Evolutionary conservation across 78 protist species (phyloP).

Genomic region (Carpediemonas membranifera): DNA sequence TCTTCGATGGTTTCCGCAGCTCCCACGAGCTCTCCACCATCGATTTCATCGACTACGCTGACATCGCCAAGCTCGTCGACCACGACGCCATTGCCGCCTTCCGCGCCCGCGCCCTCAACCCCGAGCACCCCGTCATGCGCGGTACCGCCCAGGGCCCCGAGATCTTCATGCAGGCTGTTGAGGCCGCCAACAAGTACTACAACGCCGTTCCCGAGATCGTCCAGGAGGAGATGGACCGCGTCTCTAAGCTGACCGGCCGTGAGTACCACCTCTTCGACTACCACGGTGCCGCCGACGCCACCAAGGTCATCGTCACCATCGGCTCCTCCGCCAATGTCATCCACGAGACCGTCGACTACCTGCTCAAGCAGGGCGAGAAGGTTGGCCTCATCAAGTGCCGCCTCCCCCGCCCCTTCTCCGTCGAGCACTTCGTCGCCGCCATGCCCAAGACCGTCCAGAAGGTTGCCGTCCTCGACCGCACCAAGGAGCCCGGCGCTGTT

Average conservation of each 20-base stretch:
- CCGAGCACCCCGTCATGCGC: conserved; percentile 44
- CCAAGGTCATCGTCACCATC: conserved; percentile 30
- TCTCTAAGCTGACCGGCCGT: too few relatives aligned
- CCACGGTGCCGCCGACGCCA: conserved; percentile 45
- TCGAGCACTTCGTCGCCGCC: conserved; percentile 17
- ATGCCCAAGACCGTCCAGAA: conserved; percentile 47
- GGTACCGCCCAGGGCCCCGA: conserved; percentile 50
- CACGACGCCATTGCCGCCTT: conserved; percentile 18
- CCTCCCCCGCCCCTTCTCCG: conserved; percentile 49
- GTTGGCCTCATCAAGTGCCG: conserved; percentile 47
- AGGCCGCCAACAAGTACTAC: conserved; percentile 35
- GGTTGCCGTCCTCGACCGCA: too few relatives aligned
- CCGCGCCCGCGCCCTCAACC: conserved; percentile 46
- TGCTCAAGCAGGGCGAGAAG: conserved; percentile 22
- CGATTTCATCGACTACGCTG: too few relatives aligned
- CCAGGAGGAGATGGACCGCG: conserved; percentile 24
- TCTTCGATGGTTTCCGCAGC: conserved; percentile 58
- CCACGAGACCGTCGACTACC: conserved; percentile 11
- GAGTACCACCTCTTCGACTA: conserved; percentile 44
- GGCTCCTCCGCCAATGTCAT: not conserved
- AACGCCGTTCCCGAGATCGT: too few relatives aligned
- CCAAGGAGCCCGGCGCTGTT: conserved; percentile 31
- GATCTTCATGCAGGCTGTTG: conserved; percentile 38
- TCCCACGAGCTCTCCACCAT: conserved; percentile 44
- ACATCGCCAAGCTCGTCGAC: too few relatives aligned